phyloP scores from a whole-genome alignment of 139 green algal genomes.

The Closterium sp. region DNA sequence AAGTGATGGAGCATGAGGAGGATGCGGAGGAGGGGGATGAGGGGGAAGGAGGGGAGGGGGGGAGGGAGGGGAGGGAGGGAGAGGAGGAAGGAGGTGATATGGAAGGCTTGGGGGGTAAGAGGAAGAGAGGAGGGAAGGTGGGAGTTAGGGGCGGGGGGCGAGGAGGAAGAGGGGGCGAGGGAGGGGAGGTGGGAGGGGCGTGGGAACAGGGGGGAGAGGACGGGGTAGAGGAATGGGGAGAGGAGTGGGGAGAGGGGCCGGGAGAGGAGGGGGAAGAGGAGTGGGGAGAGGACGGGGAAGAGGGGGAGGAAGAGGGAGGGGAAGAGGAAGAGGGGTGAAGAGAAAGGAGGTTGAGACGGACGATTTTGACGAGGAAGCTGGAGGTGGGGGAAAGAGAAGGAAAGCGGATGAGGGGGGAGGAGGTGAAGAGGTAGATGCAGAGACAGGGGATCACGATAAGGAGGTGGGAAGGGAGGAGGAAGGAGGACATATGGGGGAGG shows the following conservation, averaged over 20 bases:
- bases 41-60: neutral
- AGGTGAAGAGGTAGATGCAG: neutral
- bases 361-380: neutral
- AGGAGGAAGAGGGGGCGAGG: neutral
- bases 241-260: neutral
- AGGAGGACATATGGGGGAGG: neutral
- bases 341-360: neutral
- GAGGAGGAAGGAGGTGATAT: neutral
- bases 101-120: neutral
- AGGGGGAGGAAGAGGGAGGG: neutral
- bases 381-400: neutral
- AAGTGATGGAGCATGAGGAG: neutral
- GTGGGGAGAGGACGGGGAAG: neutral
- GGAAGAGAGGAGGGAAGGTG: constrained; percentile 12
- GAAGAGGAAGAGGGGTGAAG: neutral
- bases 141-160: neutral
- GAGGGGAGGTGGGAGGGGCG: neutral
- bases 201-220: neutral
- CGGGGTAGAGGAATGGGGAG: neutral
- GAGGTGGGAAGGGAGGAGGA: neutral
- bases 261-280: neutral
- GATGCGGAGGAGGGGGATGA: neutral
- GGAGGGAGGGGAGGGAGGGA: neutral
- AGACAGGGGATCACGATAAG: neutral
- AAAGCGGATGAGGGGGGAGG: neutral